Conservation (phyloP, 2,329 filamentous ascomycete species). For the Eutypa lata region DNA sequence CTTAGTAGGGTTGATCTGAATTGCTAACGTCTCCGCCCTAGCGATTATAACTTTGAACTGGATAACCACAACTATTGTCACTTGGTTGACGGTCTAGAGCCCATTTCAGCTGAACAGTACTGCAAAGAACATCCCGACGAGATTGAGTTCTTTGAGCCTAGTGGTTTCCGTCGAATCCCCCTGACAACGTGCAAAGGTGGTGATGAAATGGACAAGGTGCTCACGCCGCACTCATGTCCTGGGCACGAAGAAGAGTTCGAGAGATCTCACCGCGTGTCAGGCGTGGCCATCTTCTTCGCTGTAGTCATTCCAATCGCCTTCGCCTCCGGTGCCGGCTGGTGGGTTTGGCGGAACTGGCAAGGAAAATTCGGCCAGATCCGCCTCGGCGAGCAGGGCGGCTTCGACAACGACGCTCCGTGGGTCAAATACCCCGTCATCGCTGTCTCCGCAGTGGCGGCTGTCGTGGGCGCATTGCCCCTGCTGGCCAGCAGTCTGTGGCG, state of each 20-base stretch:
- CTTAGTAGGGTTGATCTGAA: conserved; percentile 9
- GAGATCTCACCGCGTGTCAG: conserved; percentile 65
- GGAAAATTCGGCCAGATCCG: conserved; percentile 90
- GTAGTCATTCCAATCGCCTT: conserved; percentile 71
- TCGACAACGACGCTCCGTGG: conserved; percentile 72
- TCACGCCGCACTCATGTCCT: conserved; percentile 62
- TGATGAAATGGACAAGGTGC: conserved; percentile 66
- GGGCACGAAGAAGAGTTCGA: conserved; percentile 81
- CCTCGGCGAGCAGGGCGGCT: conserved; percentile 65
- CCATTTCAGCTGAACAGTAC: conserved; percentile 48
- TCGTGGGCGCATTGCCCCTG: conserved; percentile 64
- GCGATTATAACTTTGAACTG: conserved; percentile 91
- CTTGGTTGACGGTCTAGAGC: conserved; percentile 70
- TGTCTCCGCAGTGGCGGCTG: conserved; percentile 61
- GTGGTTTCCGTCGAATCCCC: conserved; percentile 85
- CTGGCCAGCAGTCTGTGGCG: conserved; percentile 72
- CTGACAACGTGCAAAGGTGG: conserved; percentile 84
- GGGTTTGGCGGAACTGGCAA: conserved; percentile 79
- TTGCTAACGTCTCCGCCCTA: conserved; percentile 35
- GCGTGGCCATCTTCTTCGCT: conserved; percentile 78
- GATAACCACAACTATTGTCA: conserved; percentile 72
- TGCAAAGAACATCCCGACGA: conserved; percentile 61
- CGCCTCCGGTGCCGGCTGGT: conserved; percentile 76
- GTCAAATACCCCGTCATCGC: conserved; percentile 79
- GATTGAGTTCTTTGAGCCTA: conserved; percentile 79